Base-by-base conservation (phyloP, 2,329 filamentous ascomycete species). In the Piedraia hortae region DNA sequence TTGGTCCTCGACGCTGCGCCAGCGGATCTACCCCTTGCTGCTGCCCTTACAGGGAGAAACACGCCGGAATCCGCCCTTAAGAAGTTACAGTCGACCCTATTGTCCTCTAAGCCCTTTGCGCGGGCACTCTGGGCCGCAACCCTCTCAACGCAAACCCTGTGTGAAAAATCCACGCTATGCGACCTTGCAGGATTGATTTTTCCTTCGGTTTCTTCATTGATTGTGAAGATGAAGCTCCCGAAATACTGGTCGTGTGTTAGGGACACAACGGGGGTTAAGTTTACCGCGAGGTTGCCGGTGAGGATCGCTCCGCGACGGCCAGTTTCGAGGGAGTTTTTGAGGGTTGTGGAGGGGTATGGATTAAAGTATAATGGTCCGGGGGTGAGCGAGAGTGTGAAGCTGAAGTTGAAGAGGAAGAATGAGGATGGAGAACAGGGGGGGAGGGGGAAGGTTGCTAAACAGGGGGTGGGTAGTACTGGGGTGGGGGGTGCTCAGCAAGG, bases 1-100 rank as follows among this genome's bases (percentile, higher is more conserved):
- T 41, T 68, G n/a, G 51, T 64, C 12, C 53, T 68, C 20, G 61
- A 64, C 31, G 53, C 59, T 34, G 59, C 59, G 25, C 48, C 47
- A 4, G 45, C 46, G 6, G 54, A 50, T 2, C 50, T 56, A 22
- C 44, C 48, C 10, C 54, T 58, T n/a, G 51, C 54, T 27, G 47
- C 53, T 1, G 54, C 58, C 27, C 43, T 61, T 12, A 56, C 53
- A 2, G 50, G 62, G 21, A 54, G 49, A 29, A 52, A 30, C 1
- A 62, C 52, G 3, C 45, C 65, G n/a, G 51, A 57, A 13, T 61
- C 59, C 14, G 63, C 63, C 4, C 40, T 64, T 12, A 47, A 47
- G 14, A 61, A 57, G 2, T 41, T 69, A 16, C 64, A 56, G 34
- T 38, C 40, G 15, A 56, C 62, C 23, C 32, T 69, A 10, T 44